Base-by-base conservation (phyloP, 148 eudicot genomes). In the Rhododendron mucronatum region DNA sequence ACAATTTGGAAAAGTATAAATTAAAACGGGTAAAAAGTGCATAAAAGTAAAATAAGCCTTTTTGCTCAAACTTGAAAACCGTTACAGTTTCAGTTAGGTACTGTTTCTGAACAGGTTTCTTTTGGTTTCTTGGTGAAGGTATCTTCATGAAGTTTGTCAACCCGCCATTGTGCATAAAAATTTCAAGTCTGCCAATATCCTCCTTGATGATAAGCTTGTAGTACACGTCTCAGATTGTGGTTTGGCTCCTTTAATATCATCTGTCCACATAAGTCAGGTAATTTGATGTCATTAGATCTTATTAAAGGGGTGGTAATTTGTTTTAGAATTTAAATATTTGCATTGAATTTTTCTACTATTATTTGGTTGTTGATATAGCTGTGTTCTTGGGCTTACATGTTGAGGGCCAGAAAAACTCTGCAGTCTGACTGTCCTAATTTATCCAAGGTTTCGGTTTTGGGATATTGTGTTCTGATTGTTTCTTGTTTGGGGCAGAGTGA, bases 151-250 rank as follows among this genome's bases (percentile, higher is more conserved):
- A 92, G 89, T 87, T 44, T 93, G 95, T 88, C 88, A 91, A 82
- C 99, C 98, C 20, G 91, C 95, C 37, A 78, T 93, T 74, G 92
- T 94, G 37, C 98, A 97, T 91, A 89, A 85, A 86, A 97, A 95
- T 90, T 97, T 97, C 94, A 95, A 92, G 88, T 92, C 96, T 33
- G 88, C 92, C 78, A 97, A 95, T 80, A 91, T 97, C 87, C 96
- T 95, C 15, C 95, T 97, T 45, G 94, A 94, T 84, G 95, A 94
- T 82, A 92, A 93, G 86, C 90, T 93, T 67, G 85, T 85, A 26
- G 93, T 94, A n/a, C 91, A 79, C 41, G 89, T 97, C 80, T 97
- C 99, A 84, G 99, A 97, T 90, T 94, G 96, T 86, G 98, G 98
- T 76, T 87, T 97, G 91, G 95, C 92, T 67, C 86, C 93, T 85